Percentiles rank a stretch among this genome's conserved stretches.
phyloP scores from a whole-genome alignment of 805 yeast species.

The Yamadazyma kitorensis region DNA sequence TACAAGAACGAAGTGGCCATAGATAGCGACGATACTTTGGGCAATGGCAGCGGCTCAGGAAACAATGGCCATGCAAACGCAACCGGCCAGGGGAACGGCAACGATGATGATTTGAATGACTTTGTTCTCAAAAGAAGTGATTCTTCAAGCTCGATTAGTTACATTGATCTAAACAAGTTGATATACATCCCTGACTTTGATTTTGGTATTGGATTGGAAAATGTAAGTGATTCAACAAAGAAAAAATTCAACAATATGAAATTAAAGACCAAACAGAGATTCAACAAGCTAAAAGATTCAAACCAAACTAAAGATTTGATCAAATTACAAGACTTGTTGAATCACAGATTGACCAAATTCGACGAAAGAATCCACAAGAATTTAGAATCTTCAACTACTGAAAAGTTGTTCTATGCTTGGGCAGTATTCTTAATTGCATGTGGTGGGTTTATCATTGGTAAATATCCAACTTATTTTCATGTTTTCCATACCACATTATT shows the following conservation, averaged over 20 bases:
- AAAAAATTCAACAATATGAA: conserved; percentile 36
- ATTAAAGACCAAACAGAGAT: conserved; percentile 28
- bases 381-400: conserved; percentile 42
- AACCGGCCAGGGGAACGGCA: background rate
- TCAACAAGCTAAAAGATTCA: conserved; percentile 24
- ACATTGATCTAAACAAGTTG: conserved; percentile 36
- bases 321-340: conserved; percentile 30
- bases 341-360: conserved; percentile 29
- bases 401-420: conserved; percentile 76
- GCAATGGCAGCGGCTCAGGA: background rate
- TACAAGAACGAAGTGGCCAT: conserved; percentile 7
- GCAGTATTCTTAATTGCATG: conserved; percentile 66
- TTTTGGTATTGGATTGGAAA: conserved; percentile 38
- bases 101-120: background rate
- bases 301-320: conserved; percentile 23
- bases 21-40: background rate
- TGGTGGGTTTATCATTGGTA: conserved; percentile 76
- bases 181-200: conserved; percentile 41
- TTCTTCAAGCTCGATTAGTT: conserved; percentile 26
- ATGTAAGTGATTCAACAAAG: conserved; percentile 33
- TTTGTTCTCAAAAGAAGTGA: conserved; percentile 18
- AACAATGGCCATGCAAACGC: background rate
- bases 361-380: conserved; percentile 35
- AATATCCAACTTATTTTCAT: conserved; percentile 74
- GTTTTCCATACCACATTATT: conserved; percentile 64